Conservation (phyloP, 2,329 filamentous ascomycete genomes). For the Rosellinia necatrix region DNA sequence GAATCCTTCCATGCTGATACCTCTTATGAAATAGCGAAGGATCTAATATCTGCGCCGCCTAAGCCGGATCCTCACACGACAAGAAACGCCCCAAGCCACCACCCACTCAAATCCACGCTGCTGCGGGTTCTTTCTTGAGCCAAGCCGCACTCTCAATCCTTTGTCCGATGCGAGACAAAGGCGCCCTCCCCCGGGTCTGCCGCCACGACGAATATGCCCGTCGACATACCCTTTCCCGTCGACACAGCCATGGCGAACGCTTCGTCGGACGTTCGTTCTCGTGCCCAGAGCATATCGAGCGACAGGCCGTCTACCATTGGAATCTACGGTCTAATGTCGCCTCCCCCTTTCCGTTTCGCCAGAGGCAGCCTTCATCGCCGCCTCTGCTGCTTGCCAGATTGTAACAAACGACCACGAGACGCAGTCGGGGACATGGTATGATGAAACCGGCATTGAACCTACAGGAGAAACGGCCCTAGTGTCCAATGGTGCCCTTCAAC, state of each 20-base stretch:
- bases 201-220: slow-evolving; percentile 35
- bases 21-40: slow-evolving; percentile 28
- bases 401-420: slow-evolving; percentile 86
- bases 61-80: slow-evolving; percentile 24
- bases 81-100: slow-evolving; percentile 16
- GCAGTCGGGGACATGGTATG: slow-evolving; percentile 70
- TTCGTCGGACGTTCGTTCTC: slow-evolving; percentile 44
- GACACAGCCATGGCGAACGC: slow-evolving; percentile 35
- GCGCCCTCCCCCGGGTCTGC: slow-evolving; percentile 35
- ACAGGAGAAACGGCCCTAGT: slow-evolving; percentile 73
- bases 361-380: slow-evolving; percentile 83
- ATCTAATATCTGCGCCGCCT: slow-evolving; percentile 28
- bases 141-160: slow-evolving; percentile 28
- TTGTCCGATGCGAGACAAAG: slow-evolving; percentile 32
- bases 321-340: slow-evolving; percentile 62
- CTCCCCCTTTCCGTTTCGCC: slow-evolving; percentile 73
- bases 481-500: slow-evolving; percentile 70
- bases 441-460: slow-evolving; percentile 68
- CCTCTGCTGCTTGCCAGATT: slow-evolving; percentile 86
- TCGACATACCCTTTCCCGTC: slow-evolving; percentile 25
- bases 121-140: slow-evolving; percentile 31
- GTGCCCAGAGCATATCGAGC: slow-evolving; percentile 70
- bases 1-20: slow-evolving; percentile 26
- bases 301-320: slow-evolving; percentile 67
- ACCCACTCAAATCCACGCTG: slow-evolving; percentile 12